Conservation (phyloP, 176 grass and related monocot genomes). For the Stipa capillata region DNA sequence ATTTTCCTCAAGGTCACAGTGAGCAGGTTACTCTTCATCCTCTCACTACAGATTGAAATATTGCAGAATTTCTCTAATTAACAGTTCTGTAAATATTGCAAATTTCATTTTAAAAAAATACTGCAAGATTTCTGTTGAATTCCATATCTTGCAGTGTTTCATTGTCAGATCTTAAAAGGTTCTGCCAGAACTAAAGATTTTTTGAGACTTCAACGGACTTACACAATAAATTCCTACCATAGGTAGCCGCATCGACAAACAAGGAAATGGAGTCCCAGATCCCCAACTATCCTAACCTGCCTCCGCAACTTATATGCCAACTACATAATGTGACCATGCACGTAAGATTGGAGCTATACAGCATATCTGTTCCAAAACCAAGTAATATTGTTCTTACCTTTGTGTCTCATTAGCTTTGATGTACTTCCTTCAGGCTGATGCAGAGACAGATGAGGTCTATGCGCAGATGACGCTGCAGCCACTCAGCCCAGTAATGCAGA, state of each 20-base stretch:
- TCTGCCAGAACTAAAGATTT: background rate
- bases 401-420: constrained; percentile 13
- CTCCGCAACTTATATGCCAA: constrained; percentile 88
- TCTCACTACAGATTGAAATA: background rate
- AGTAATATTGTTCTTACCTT: background rate
- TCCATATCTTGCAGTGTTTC: background rate
- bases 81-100: background rate
- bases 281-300: constrained; percentile 83
- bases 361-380: background rate
- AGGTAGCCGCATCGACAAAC: constrained; percentile 92
- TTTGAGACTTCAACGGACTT: background rate
- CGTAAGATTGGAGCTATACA: constrained; percentile 44
- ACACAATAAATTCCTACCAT: background rate
- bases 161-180: background rate
- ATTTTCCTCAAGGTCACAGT: constrained; percentile 87
- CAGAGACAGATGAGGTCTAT: constrained; percentile 96
- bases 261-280: constrained; percentile 92
- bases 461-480: constrained; percentile 92
- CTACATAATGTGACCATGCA: constrained; percentile 98
- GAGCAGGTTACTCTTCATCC: constrained; percentile 58
- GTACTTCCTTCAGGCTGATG: constrained; percentile 62
- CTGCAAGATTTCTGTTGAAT: constrained; percentile 1
- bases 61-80: background rate
- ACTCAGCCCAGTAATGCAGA: constrained; percentile 58
- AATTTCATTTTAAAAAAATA: too few relatives aligned